phyloP scores from a whole-genome alignment of 2,329 filamentous ascomycete genomes.

The Phaeophleospora eucalypticola region DNA sequence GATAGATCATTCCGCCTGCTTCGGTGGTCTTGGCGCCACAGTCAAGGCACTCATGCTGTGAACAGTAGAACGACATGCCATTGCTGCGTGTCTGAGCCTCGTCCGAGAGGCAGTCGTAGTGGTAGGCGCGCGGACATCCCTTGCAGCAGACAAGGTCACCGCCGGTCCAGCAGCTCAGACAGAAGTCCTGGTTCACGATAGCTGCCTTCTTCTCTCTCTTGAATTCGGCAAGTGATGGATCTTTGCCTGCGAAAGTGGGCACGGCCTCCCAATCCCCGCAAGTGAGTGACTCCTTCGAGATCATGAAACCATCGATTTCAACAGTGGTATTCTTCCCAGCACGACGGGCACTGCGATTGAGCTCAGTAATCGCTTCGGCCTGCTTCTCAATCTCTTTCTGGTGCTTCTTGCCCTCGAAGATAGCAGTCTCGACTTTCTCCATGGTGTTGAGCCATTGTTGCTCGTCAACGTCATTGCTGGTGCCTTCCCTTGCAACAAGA shows the following conservation, averaged over 20 bases:
- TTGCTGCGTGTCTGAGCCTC: slow-evolving; percentile 41
- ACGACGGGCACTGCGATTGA: slow-evolving; percentile 46
- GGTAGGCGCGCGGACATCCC: slow-evolving; percentile 53
- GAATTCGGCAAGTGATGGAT: slow-evolving; percentile 48
- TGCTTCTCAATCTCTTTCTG: slow-evolving; percentile 38
- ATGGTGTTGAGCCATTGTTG: slow-evolving; percentile 54
- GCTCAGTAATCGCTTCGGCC: slow-evolving; percentile 26
- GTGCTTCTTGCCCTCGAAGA: slow-evolving; percentile 55
- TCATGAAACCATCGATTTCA: slow-evolving; percentile 52
- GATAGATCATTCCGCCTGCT: slow-evolving; percentile 48
- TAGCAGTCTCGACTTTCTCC: slow-evolving; percentile 54
- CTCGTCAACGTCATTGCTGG: slow-evolving; percentile 43
- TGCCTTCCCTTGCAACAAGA: slow-evolving; percentile 28
- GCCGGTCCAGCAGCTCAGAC: slow-evolving; percentile 50
- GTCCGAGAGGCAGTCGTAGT: slow-evolving; percentile 47
- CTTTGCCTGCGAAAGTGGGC: slow-evolving; percentile 54
- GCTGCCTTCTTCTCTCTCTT: slow-evolving; percentile 47
- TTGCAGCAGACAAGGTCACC: slow-evolving; percentile 48
- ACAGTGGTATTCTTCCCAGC: slow-evolving; percentile 56
- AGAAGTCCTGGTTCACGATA: slow-evolving; percentile 50
- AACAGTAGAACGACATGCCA: slow-evolving; percentile 48
- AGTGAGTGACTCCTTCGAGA: slow-evolving; percentile 53
- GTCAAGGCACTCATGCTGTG: slow-evolving; percentile 53
- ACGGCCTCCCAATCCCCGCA: slow-evolving; percentile 56
- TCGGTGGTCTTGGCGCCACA: slow-evolving; percentile 51